Percentiles rank a stretch among this genome's conserved stretches.
Evolutionary conservation across 371 early-diverging fungal species (phyloP).

Genomic region (Rhizopus arrhizus): DNA sequence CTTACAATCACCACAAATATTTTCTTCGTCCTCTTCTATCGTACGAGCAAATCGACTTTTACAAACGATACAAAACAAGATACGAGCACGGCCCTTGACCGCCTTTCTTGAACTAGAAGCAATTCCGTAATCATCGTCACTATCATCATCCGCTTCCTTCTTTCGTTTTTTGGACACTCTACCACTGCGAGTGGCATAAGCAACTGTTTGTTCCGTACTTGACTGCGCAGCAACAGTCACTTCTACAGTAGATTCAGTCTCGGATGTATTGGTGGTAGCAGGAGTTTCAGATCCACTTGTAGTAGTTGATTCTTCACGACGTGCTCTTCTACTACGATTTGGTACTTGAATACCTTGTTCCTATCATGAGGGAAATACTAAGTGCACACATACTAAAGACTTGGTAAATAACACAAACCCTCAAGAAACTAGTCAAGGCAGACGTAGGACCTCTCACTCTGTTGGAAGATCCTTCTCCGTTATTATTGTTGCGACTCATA

Average conservation of each 20-base stretch:
- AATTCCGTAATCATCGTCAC: slow-evolving; percentile 33
- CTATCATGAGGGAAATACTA: slow-evolving; percentile 19
- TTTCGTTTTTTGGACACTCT: slow-evolving; percentile 24
- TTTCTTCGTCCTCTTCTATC: slow-evolving; percentile 26
- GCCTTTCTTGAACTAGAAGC: slow-evolving; percentile 27
- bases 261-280: not conserved
- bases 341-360: slow-evolving; percentile 72
- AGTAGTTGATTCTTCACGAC: slow-evolving; percentile 14
- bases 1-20: slow-evolving; percentile 58
- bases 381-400: not conserved
- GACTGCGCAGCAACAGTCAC: slow-evolving; percentile 23
- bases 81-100: slow-evolving; percentile 38
- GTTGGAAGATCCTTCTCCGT: slow-evolving; percentile 24
- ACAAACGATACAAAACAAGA: slow-evolving; percentile 66
- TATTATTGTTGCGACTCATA: slow-evolving; percentile 7
- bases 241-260: slow-evolving; percentile 13
- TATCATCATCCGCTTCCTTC: slow-evolving; percentile 38
- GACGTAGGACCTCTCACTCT: slow-evolving; percentile 70
- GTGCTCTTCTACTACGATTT: slow-evolving; percentile 37
- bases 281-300: slow-evolving; percentile 1
- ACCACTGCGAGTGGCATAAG: slow-evolving; percentile 3
- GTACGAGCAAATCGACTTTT: slow-evolving; percentile 57
- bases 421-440: slow-evolving; percentile 70
- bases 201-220: slow-evolving; percentile 16
- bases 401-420: slow-evolving; percentile 27